Base-by-base conservation (phyloP, 257 asterid species). In the Ophiorrhiza pumila region DNA sequence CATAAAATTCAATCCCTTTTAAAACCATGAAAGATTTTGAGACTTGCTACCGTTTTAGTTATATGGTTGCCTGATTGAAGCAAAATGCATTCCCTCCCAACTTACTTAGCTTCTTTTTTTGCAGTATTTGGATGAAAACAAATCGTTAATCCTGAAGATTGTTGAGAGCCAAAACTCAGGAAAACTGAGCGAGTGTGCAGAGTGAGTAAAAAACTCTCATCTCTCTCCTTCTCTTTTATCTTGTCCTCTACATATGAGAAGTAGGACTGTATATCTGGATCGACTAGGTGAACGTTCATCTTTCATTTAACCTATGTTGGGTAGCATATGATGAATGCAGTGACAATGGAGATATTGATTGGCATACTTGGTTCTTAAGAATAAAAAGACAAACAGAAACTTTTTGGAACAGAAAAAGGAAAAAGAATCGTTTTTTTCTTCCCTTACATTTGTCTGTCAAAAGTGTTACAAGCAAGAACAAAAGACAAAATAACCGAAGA, bases 81-180 rank as follows among this genome's bases (percentile, higher is more conserved):
- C 45, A 60, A 32, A 32, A 18, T 18, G 66, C 41, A 13, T 4
- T 22, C 1, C 14, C 4, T 22, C 1, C 25, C 5, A 60, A 18
- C 43, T 32, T 31, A 0, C 4, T 13, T 13, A 17, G 27, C 2
- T 60, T 34, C 27, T 12, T 14, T 45, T 0, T 39, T 4, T 77
- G 88, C 91, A 95, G 99, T 95, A 87, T 82, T 80, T 95, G 75
- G 99, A 95, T 83, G 99, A 95, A 79, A 95, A 95, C 89, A 95
- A 95, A 78, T 92, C 99, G 6, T 85, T 95, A 53, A 95, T 95
- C 81, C 76, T 95, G 85, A 95, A 87, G 93, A 95, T 95, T 68
- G 99, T 95, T 22, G 99, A 95, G 89, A 95, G 90, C 87, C 99
- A 95, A 65, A 95, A 90, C 87, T 87, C 96, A 0, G 99, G 99